A percentile compares a stretch with the other conserved stretches of the same genome.
These are phyloP conservation scores for Cyphellophora attinorum DNA, from an alignment of 2,329 filamentous ascomycete species.

Conservation along the genomic window DNA sequence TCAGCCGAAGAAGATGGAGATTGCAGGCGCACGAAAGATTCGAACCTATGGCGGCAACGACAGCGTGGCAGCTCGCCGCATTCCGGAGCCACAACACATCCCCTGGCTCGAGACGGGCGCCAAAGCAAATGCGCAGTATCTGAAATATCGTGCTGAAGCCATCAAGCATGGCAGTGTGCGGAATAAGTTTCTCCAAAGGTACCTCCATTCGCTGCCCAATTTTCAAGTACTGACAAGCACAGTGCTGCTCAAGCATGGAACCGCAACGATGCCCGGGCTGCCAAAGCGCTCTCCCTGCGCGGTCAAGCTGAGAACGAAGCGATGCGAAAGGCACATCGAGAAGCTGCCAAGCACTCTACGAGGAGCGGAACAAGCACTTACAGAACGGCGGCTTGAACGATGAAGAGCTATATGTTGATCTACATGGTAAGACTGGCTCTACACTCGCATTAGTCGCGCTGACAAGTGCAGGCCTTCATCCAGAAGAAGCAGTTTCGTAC, in stretches of 20 bases:
- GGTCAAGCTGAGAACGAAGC: conserved; percentile 95
- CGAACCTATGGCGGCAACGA: conserved; percentile 17
- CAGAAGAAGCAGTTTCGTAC: conserved; percentile 92
- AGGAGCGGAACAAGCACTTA: conserved; percentile 74
- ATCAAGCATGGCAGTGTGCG: conserved; percentile 94
- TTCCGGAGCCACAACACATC: conserved; percentile 80
- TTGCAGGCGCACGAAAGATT: conserved; percentile 58
- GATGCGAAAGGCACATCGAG: conserved; percentile 93
- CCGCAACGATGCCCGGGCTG: conserved; percentile 88
- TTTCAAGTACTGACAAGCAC: conserved; percentile 1
- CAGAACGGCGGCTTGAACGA: conserved; percentile 31
- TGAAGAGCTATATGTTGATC: conserved; percentile 82
- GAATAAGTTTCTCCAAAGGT: conserved; percentile 97
- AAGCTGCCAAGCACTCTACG: conserved; percentile 89
- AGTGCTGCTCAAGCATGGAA: conserved; percentile 98
- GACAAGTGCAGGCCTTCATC: conserved; percentile 54
- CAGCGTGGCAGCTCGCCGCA: conserved; percentile 70
- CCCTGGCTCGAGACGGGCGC: conserved; percentile 95
- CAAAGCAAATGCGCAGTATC: conserved; percentile 81
- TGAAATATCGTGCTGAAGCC: conserved; percentile 89
- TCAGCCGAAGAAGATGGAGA: conserved; percentile 27
- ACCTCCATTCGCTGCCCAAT: conserved; percentile 18
- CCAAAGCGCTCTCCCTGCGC: conserved; percentile 85
- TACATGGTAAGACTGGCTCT: conserved; percentile 58
- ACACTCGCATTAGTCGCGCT: background rate